Evolutionary conservation across 75 land plant genomes (phyloP).

Genomic region (Isoetes taiwanensis): DNA sequence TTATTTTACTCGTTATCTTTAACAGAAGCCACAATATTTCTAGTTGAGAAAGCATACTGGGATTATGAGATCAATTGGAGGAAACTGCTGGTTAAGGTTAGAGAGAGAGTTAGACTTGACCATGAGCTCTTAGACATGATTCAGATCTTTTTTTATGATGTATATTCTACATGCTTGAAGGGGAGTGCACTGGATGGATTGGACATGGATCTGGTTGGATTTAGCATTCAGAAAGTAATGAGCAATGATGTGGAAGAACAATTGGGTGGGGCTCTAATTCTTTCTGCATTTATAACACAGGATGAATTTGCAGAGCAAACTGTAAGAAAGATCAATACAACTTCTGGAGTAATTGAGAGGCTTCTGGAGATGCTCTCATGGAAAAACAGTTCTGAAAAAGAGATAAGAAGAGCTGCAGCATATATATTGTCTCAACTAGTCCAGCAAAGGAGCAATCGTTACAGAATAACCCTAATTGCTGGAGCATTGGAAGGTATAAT

Average conservation of each 20-base stretch:
- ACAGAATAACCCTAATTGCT: not conserved
- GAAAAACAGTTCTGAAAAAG: not conserved
- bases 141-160: not conserved
- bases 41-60: not conserved
- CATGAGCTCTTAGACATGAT: not conserved
- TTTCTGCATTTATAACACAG: not conserved
- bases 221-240: not conserved
- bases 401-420: not conserved
- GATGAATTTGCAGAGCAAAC: not conserved
- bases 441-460: not conserved
- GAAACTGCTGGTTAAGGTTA: not conserved
- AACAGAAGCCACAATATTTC: not conserved
- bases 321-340: not conserved
- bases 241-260: not conserved
- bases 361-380: not conserved
- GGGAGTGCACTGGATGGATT: slow-evolving; percentile 3
- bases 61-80: not conserved
- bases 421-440: not conserved
- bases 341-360: not conserved
- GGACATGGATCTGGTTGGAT: not conserved
- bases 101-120: not conserved
- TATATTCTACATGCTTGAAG: not conserved
- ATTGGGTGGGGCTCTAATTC: not conserved
- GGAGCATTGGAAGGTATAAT: not conserved
- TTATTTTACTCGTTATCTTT: not conserved